Evolutionary conservation across 768 basidiomycete species (phyloP).

Genomic region (Mycena venus): DNA sequence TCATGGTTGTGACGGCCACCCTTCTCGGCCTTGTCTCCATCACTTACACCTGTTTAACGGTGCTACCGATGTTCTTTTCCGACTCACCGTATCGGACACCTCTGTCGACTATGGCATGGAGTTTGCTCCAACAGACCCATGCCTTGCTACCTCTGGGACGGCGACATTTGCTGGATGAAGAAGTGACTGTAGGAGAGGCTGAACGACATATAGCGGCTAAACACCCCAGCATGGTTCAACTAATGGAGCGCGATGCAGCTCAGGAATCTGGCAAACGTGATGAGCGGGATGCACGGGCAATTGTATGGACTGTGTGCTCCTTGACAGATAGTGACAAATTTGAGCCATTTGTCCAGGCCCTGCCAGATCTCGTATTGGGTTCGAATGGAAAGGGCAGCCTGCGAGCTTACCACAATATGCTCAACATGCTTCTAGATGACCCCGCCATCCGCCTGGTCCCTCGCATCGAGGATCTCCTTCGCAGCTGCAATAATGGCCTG

Average conservation of each 20-base stretch:
- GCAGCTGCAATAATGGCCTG: neutral
- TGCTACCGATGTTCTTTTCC: neutral
- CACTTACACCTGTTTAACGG: neutral
- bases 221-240: neutral
- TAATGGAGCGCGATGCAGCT: neutral
- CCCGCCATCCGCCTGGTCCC: neutral
- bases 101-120: neutral
- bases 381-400: neutral
- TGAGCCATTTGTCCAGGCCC: neutral
- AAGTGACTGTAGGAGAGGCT: neutral
- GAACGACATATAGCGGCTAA: neutral
- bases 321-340: neutral
- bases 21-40: neutral
- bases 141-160: neutral
- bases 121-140: neutral
- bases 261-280: neutral
- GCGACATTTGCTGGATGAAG: neutral
- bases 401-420: neutral
- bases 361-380: neutral
- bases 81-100: constrained; percentile 14
- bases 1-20: neutral
- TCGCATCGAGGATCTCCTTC: neutral
- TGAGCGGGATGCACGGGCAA: neutral
- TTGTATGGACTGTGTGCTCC: neutral
- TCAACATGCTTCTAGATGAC: neutral